Evolutionary conservation across 495 filamentous ascomycete genomes (phyloP).

Genomic region (Podospora tetraspora): DNA sequence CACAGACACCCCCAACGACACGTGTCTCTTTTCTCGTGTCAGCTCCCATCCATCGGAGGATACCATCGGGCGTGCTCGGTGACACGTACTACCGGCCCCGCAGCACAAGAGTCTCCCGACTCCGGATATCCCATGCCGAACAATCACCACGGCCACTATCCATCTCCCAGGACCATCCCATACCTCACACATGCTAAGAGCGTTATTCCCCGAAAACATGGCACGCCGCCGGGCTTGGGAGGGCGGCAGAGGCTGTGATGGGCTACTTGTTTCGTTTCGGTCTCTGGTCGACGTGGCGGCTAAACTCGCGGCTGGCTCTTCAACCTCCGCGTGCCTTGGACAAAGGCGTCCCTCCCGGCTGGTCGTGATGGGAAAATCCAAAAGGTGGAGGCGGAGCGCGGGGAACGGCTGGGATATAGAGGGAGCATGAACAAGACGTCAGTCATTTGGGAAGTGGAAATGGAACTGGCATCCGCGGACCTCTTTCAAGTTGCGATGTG

Average conservation of each 20-base stretch:
- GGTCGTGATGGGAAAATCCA: not conserved
- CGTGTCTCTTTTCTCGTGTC: not conserved
- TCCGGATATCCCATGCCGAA: not conserved
- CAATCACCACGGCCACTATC: not conserved
- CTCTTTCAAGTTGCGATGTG: not conserved
- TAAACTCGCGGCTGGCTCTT: conserved; percentile 12
- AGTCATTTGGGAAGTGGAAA: not conserved
- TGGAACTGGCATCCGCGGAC: not conserved
- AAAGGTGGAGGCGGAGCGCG: not conserved
- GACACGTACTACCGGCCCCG: not conserved
- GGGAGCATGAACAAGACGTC: not conserved
- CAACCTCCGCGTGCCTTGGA: conserved; percentile 12
- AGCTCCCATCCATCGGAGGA: not conserved
- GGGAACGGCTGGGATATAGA: not conserved
- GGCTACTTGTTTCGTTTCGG: not conserved
- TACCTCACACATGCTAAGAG: not conserved
- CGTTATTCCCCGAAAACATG: not conserved
- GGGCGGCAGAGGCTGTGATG: not conserved
- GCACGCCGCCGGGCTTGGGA: not conserved
- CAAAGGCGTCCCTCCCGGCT: not conserved
- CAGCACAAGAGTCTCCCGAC: not conserved
- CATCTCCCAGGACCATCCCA: not conserved
- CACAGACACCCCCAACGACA: not conserved
- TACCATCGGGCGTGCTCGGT: not conserved
- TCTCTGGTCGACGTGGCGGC: conserved; percentile 6